phyloP scores from a whole-genome alignment of 2,329 filamentous ascomycete genomes.

The Clathrospora elynae region DNA sequence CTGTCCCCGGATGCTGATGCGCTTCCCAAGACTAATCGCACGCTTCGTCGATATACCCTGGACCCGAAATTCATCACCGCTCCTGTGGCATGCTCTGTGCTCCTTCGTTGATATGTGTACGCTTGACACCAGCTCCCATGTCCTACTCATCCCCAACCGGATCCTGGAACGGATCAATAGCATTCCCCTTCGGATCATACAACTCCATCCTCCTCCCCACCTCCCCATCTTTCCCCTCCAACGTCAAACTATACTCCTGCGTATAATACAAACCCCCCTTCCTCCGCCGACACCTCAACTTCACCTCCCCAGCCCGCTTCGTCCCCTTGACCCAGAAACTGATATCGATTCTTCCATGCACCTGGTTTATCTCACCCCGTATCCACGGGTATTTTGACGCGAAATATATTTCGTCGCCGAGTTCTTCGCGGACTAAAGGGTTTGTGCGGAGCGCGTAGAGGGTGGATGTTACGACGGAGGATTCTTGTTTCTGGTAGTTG shows the following conservation, averaged over 20 bases:
- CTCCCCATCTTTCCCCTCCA: too few species aligned
- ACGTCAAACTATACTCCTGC: constrained; percentile 83
- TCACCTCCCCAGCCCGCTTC: constrained; percentile 71
- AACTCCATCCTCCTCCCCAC: constrained; percentile 74
- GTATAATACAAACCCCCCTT: constrained; percentile 80
- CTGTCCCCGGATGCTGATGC: neutral
- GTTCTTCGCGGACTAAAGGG: constrained; percentile 70
- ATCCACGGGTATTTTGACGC: constrained; percentile 57
- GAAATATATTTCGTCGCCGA: constrained; percentile 72
- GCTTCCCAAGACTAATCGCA: too few species aligned
- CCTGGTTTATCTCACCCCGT: constrained; percentile 78
- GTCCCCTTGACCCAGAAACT: constrained; percentile 84
- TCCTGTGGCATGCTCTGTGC: too few species aligned
- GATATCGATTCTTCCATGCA: constrained; percentile 90
- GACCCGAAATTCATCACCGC: too few species aligned
- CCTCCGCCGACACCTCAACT: constrained; percentile 76
- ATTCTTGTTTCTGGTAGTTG: constrained; percentile 98
- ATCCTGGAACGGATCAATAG: constrained; percentile 65
- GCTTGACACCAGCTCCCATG: neutral
- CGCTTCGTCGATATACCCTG: too few species aligned
- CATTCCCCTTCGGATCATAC: constrained; percentile 64
- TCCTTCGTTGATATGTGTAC: too few species aligned
- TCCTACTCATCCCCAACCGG: constrained; percentile 33
- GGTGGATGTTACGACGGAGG: constrained; percentile 77
- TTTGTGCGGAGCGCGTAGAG: constrained; percentile 91